Conservation (phyloP, 306 rosid genomes). For the Casuarina equisetifolia region DNA sequence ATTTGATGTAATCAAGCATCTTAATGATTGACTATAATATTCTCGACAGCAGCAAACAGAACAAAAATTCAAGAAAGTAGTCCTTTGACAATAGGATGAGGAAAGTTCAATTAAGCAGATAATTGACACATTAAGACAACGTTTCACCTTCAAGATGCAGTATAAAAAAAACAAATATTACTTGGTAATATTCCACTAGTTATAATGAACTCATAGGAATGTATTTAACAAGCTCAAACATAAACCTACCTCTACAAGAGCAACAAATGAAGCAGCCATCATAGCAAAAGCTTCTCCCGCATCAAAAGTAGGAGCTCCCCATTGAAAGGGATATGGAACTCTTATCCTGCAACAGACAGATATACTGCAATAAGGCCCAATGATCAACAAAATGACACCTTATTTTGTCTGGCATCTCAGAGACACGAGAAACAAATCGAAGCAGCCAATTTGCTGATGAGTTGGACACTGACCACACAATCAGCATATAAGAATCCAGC, state of each 20-base stretch:
- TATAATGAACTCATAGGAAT: slow-evolving; percentile 3
- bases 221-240: slow-evolving; percentile 15
- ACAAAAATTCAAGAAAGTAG: neutral
- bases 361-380: neutral
- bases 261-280: slow-evolving; percentile 95
- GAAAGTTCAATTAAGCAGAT: neutral
- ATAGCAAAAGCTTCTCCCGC: slow-evolving; percentile 98
- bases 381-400: slow-evolving; percentile 4
- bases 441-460: neutral
- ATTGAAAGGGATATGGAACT: slow-evolving; percentile 93
- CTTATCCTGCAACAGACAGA: slow-evolving; percentile 63
- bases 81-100: neutral
- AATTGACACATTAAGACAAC: neutral
- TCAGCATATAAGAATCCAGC: neutral
- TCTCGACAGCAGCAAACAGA: neutral
- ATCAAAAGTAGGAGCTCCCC: slow-evolving; percentile 98
- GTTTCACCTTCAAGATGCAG: neutral
- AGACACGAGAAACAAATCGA: neutral
- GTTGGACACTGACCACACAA: neutral
- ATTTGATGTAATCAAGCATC: neutral
- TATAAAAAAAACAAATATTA: neutral
- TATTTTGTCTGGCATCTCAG: slow-evolving; percentile 8
- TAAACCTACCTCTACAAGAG: slow-evolving; percentile 78
- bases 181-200: neutral
- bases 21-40: neutral